Percentiles rank a stretch among this genome's conserved stretches.
These are phyloP conservation scores for Dissophora ornata DNA, from an alignment of 192 early-diverging fungal genomes.

Conservation along the genomic window DNA sequence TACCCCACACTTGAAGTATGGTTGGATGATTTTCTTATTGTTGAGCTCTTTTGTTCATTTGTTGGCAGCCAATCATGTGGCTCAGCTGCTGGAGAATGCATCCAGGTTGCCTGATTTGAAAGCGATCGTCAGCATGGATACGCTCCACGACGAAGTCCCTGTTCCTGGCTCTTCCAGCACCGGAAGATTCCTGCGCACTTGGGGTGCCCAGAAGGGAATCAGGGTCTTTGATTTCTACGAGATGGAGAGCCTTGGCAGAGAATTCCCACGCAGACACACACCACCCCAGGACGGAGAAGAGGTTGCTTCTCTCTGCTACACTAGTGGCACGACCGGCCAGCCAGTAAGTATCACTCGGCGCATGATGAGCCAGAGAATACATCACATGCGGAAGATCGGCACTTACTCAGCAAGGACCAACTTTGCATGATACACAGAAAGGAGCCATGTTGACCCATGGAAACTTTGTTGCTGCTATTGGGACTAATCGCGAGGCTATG, in stretches of 20 bases:
- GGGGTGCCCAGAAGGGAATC: slow-evolving; percentile 70
- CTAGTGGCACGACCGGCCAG: slow-evolving; percentile 87
- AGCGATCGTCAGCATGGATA: slow-evolving; percentile 80
- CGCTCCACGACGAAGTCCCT: slow-evolving; percentile 56
- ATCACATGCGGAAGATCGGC: neutral
- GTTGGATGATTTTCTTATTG: neutral
- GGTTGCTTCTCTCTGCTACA: slow-evolving; percentile 78
- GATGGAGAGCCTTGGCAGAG: slow-evolving; percentile 70
- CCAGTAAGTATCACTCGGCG: slow-evolving; percentile 59
- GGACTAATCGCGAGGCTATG: neutral
- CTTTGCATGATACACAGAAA: slow-evolving; percentile 15
- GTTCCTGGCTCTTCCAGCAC: slow-evolving; percentile 16
- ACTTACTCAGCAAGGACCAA: neutral
- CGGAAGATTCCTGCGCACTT: slow-evolving; percentile 49
- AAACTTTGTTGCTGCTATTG: slow-evolving; percentile 71
- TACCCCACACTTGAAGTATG: too few relatives aligned
- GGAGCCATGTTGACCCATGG: slow-evolving; percentile 86
- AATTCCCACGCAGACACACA: slow-evolving; percentile 62
- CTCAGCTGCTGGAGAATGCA: slow-evolving; percentile 2
- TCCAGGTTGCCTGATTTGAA: slow-evolving; percentile 72
- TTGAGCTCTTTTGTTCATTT: neutral
- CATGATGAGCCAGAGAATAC: neutral
- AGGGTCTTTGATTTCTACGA: slow-evolving; percentile 65
- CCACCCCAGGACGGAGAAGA: slow-evolving; percentile 72
- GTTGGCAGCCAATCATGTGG: slow-evolving; percentile 16